A percentile compares a stretch with the other conserved stretches of the same genome.
Evolutionary conservation across 2,329 filamentous ascomycete species (phyloP).

Genomic region (Acephala macrosclerotiorum): DNA sequence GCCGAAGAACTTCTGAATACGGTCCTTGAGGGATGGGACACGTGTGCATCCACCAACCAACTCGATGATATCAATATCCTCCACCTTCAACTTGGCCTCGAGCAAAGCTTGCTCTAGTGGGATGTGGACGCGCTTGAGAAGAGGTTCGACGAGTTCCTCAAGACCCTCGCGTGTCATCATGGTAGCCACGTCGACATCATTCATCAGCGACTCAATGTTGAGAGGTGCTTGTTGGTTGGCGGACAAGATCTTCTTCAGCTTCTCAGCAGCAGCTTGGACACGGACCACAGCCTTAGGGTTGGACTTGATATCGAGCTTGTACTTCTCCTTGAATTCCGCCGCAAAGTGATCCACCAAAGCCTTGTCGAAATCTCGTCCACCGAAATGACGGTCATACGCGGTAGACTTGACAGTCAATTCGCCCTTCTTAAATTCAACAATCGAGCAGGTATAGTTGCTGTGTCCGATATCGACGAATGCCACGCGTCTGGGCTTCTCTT

Average conservation of each 20-base stretch:
- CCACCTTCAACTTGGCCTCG: slow-evolving; percentile 88
- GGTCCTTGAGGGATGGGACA: slow-evolving; percentile 90
- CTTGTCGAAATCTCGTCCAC: slow-evolving; percentile 96
- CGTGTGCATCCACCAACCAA: slow-evolving; percentile 94
- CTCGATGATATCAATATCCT: slow-evolving; percentile 94
- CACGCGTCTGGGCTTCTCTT: slow-evolving; percentile 92
- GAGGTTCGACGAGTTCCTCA: slow-evolving; percentile 86
- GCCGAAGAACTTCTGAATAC: slow-evolving; percentile 88
- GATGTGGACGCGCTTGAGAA: slow-evolving; percentile 74
- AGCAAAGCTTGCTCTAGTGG: slow-evolving; percentile 91
- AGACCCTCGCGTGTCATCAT: slow-evolving; percentile 95
- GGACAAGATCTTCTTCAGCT: slow-evolving; percentile 97
- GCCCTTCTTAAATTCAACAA: slow-evolving; percentile 97
- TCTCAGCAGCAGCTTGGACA: slow-evolving; percentile 88
- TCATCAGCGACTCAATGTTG: slow-evolving; percentile 99
- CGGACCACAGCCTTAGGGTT: slow-evolving; percentile 91
- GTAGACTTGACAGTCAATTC: slow-evolving; percentile 94
- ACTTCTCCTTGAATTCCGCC: slow-evolving; percentile 96
- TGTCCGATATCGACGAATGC: slow-evolving; percentile 95
- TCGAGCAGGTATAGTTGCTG: slow-evolving; percentile 92
- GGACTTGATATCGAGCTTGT: slow-evolving; percentile 92
- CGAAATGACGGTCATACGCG: slow-evolving; percentile 93
- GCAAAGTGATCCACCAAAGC: slow-evolving; percentile 94
- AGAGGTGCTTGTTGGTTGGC: slow-evolving; percentile 92
- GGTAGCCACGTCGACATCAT: slow-evolving; percentile 88